Evolutionary conservation across 1,284 basidiomycete genomes (phyloP).

Genomic region (Sanghuangporus weigelae): DNA sequence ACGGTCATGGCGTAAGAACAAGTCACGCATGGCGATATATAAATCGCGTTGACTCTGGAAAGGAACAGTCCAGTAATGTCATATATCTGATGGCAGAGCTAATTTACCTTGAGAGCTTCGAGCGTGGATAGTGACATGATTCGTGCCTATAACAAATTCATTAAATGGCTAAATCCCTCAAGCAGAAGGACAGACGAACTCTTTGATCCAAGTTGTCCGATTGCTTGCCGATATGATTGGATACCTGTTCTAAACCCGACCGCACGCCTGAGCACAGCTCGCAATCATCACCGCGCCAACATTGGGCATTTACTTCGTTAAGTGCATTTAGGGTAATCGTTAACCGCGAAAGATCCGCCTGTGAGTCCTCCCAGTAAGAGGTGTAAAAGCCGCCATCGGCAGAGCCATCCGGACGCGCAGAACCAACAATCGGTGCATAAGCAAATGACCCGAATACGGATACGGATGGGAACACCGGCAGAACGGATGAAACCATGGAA

Average conservation of each 20-base stretch:
- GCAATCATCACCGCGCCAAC: constrained; percentile 77
- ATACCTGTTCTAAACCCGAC: constrained; percentile 62
- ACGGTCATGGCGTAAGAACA: constrained; percentile 78
- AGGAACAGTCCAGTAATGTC: not conserved
- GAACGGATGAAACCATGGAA: constrained; percentile 25
- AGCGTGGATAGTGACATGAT: constrained; percentile 58
- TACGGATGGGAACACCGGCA: constrained; percentile 23
- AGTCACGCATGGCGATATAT: constrained; percentile 78
- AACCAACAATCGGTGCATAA: constrained; percentile 18
- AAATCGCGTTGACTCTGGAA: constrained; percentile 78
- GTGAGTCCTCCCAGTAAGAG: constrained; percentile 24
- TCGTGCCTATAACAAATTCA: constrained; percentile 41
- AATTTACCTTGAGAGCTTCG: constrained; percentile 65
- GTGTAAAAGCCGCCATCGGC: constrained; percentile 19
- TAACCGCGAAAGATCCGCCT: constrained; percentile 78
- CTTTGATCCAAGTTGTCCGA: constrained; percentile 75
- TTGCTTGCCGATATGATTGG: constrained; percentile 66
- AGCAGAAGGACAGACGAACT: constrained; percentile 42
- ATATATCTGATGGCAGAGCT: not conserved
- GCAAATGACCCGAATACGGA: constrained; percentile 23
- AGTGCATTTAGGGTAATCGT: constrained; percentile 79
- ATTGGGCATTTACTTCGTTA: constrained; percentile 68
- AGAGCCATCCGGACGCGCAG: constrained; percentile 17
- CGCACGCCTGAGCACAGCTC: constrained; percentile 80
- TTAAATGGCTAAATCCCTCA: not conserved